Conservation (phyloP, 2,329 filamentous ascomycete genomes). For the Cercospora brassicicola region DNA sequence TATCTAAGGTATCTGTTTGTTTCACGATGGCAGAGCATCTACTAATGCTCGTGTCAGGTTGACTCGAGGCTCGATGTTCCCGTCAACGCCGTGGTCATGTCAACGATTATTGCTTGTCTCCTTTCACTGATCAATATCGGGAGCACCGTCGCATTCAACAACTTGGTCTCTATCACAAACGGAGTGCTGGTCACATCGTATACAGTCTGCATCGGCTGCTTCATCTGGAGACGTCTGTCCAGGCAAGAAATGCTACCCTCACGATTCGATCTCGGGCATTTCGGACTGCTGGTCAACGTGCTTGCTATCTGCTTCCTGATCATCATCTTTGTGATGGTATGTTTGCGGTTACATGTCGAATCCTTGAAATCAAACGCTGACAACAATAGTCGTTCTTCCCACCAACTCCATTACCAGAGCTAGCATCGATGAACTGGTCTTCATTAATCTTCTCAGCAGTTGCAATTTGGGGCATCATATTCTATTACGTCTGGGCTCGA, state of each 20-base stretch:
- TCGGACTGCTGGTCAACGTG: slow-evolving; percentile 21
- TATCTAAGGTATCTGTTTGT: neutral
- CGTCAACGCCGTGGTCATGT: slow-evolving; percentile 28
- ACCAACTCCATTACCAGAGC: slow-evolving; percentile 20
- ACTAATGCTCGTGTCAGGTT: neutral
- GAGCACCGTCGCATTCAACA: slow-evolving; percentile 44
- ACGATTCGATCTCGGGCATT: slow-evolving; percentile 29
- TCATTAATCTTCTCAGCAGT: slow-evolving; percentile 29
- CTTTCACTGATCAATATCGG: slow-evolving; percentile 36
- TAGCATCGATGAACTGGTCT: slow-evolving; percentile 29
- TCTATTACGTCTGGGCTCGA: slow-evolving; percentile 24
- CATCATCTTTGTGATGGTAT: slow-evolving; percentile 10
- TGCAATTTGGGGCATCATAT: slow-evolving; percentile 18
- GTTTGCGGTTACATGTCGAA: neutral
- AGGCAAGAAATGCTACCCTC: slow-evolving; percentile 24
- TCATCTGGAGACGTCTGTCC: slow-evolving; percentile 25
- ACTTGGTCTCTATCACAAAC: slow-evolving; percentile 38
- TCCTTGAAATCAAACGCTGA: neutral
- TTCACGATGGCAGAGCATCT: neutral
- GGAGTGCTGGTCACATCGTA: slow-evolving; percentile 38
- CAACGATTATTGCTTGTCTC: slow-evolving; percentile 21
- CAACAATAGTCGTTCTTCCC: slow-evolving; percentile 24
- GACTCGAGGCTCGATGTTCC: slow-evolving; percentile 22
- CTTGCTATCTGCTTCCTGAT: slow-evolving; percentile 24
- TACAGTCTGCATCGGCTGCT: slow-evolving; percentile 26